phyloP scores from a whole-genome alignment of 2,329 filamentous ascomycete species.

The Elsinoe fawcettii region DNA sequence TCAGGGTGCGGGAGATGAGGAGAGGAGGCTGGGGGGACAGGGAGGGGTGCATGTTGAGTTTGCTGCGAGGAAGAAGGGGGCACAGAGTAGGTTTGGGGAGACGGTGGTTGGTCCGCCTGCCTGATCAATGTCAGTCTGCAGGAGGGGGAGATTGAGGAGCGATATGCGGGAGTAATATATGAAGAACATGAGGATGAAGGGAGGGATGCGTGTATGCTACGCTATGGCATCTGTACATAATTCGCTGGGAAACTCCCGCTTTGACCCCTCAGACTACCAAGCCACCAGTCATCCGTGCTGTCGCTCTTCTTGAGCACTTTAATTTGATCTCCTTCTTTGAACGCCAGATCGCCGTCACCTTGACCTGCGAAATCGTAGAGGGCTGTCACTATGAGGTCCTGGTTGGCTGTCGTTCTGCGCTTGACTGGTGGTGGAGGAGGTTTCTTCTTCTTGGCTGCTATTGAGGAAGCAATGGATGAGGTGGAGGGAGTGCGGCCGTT shows the following conservation, averaged over 20 bases:
- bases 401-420: conserved; percentile 48
- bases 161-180: too few species aligned
- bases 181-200: too few species aligned
- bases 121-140: neutral
- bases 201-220: too few species aligned
- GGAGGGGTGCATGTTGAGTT: neutral
- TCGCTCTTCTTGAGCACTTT: conserved; percentile 69
- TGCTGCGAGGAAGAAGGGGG: neutral
- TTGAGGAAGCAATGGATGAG: conserved; percentile 30
- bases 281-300: conserved; percentile 82
- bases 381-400: conserved; percentile 47
- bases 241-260: conserved; percentile 75
- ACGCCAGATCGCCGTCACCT: conserved; percentile 61
- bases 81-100: neutral
- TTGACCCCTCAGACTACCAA: conserved; percentile 62
- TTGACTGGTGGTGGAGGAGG: conserved; percentile 64
- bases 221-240: conserved; percentile 43
- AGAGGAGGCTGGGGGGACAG: neutral
- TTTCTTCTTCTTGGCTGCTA: conserved; percentile 64
- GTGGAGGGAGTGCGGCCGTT: conserved; percentile 33
- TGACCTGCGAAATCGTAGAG: conserved; percentile 69
- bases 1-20: neutral
- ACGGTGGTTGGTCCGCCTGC: neutral
- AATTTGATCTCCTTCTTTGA: conserved; percentile 70
- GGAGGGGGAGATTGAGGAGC: too few species aligned